These are phyloP conservation scores for Crithidia thermophila DNA, from an alignment of 208 protist genomes.

Conservation along the genomic window DNA sequence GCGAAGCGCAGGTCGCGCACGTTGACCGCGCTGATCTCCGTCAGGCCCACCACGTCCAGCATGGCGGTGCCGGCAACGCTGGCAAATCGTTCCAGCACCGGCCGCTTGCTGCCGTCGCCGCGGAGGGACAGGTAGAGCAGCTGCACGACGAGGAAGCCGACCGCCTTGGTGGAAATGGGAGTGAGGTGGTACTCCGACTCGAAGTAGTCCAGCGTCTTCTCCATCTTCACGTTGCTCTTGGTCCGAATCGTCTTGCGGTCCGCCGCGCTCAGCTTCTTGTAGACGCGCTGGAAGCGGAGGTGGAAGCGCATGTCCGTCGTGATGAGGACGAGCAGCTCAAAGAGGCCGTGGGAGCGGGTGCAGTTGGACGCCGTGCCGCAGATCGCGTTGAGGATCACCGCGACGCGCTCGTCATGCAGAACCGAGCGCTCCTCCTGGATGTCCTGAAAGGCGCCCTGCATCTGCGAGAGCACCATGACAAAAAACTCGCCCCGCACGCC, in stretches of 20 bases:
- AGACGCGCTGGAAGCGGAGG: conserved; percentile 79
- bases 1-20: conserved; percentile 83
- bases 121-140: conserved; percentile 77
- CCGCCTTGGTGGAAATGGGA: conserved; percentile 65
- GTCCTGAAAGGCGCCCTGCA: conserved; percentile 75
- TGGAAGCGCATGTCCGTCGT: conserved; percentile 89
- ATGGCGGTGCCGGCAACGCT: conserved; percentile 55
- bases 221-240: conserved; percentile 62
- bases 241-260: conserved; percentile 82
- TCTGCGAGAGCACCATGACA: conserved; percentile 76
- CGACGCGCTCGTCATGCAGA: conserved; percentile 74
- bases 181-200: conserved; percentile 73
- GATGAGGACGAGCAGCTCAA: conserved; percentile 71
- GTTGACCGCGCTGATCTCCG: conserved; percentile 59
- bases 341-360: conserved; percentile 67
- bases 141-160: conserved; percentile 82
- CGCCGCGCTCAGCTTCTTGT: conserved; percentile 54
- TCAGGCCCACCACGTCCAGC: conserved; percentile 75
- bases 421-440: conserved; percentile 34
- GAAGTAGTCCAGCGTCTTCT: conserved; percentile 90
- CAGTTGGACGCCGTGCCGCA: conserved; percentile 70
- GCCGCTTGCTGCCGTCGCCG: conserved; percentile 40
- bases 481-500: conserved; percentile 77
- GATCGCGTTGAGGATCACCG: conserved; percentile 67
- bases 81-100: conserved; percentile 70